Evolutionary conservation across 2,329 filamentous ascomycete genomes (phyloP).

Genomic region (Paecilomyces sp.): DNA sequence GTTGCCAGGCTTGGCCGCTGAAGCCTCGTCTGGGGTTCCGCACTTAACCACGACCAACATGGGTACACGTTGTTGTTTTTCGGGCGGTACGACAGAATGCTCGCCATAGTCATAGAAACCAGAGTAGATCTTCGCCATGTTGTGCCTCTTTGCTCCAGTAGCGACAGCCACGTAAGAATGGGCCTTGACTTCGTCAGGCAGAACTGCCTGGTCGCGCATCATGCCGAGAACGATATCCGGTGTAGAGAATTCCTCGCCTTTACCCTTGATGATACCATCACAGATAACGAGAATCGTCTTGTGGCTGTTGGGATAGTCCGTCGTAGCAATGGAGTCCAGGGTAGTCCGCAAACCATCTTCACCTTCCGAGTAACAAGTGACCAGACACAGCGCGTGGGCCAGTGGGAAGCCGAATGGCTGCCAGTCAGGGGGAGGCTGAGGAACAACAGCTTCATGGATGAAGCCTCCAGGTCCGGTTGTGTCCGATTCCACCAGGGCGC

Average conservation of each 20-base stretch:
- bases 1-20: constrained; percentile 84
- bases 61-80: constrained; percentile 92
- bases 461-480: constrained; percentile 83
- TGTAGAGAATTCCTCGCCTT: constrained; percentile 78
- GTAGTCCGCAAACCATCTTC: constrained; percentile 88
- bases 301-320: constrained; percentile 98
- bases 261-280: constrained; percentile 94
- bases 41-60: constrained; percentile 98
- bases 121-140: constrained; percentile 97
- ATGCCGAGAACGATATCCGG: constrained; percentile 86
- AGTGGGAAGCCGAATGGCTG: constrained; percentile 94
- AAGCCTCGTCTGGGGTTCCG: constrained; percentile 80
- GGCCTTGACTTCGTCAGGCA: constrained; percentile 72
- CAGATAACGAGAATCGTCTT: constrained; percentile 95
- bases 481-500: constrained; percentile 52
- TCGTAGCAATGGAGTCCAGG: constrained; percentile 91
- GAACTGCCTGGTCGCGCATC: constrained; percentile 85
- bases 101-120: constrained; percentile 96
- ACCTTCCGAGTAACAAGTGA: constrained; percentile 96
- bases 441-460: constrained; percentile 91
- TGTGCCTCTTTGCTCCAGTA: constrained; percentile 93
- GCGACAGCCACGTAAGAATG: constrained; percentile 97
- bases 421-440: constrained; percentile 93
- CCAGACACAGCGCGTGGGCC: constrained; percentile 86
- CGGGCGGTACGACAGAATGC: constrained; percentile 67